phyloP scores from a whole-genome alignment of 1,284 basidiomycete genomes.

The Sanghuangporus baumii region DNA sequence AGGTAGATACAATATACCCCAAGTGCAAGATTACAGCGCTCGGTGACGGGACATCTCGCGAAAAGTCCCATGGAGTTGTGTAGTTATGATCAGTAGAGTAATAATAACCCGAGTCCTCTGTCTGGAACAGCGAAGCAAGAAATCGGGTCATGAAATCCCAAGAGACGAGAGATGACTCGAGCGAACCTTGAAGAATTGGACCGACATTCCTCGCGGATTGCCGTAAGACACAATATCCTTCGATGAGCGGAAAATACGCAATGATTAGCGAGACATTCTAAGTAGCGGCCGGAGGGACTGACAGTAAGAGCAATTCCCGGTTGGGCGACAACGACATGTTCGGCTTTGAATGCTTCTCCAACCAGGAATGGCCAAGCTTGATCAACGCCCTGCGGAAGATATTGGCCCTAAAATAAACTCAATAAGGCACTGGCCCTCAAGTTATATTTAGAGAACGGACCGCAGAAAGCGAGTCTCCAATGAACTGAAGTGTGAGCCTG shows the following conservation, averaged over 20 bases:
- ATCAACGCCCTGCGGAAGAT: constrained; percentile 44
- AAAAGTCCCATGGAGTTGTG: constrained; percentile 54
- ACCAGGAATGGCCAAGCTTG: constrained; percentile 55
- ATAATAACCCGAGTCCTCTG: constrained; percentile 51
- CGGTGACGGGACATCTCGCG: constrained; percentile 37
- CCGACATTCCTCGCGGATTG: constrained; percentile 49
- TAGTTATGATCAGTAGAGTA: constrained; percentile 51
- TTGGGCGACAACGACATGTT: constrained; percentile 46
- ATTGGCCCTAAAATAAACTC: constrained; percentile 40
- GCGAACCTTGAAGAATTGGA: constrained; percentile 41
- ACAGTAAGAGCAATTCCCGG: constrained; percentile 48
- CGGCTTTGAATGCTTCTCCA: constrained; percentile 47
- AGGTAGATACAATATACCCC: constrained; percentile 33
- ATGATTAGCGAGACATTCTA: background rate
- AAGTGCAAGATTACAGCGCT: constrained; percentile 53
- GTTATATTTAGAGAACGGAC: constrained; percentile 26
- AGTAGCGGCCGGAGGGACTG: constrained; percentile 12
- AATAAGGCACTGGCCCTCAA: background rate
- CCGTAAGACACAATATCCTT: constrained; percentile 54
- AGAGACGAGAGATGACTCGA: background rate
- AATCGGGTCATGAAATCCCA: too few species aligned
- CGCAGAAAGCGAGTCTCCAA: constrained; percentile 53
- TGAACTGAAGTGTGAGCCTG: constrained; percentile 46
- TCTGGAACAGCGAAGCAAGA: constrained; percentile 28
- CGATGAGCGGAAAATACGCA: background rate